Conservation (phyloP, 2,329 filamentous ascomycete species). For the Podosphaera aphanis region DNA sequence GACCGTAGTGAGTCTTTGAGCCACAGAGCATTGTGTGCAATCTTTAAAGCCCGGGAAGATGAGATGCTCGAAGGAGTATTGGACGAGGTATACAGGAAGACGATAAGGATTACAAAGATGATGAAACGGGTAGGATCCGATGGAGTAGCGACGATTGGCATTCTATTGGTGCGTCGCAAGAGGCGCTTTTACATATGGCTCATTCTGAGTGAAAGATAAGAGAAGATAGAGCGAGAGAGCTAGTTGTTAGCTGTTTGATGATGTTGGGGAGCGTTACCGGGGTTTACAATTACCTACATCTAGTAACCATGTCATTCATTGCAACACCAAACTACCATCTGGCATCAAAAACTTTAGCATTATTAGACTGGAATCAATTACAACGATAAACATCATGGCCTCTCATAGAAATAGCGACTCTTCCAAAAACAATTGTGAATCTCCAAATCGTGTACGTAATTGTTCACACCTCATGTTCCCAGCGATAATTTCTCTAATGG, state of each 20-base stretch:
- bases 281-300: no score
- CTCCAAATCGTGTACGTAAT: slow-evolving; percentile 6
- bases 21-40: background rate
- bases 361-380: no score
- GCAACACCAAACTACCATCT: no score
- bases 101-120: slow-evolving; percentile 14
- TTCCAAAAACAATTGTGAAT: slow-evolving; percentile 4
- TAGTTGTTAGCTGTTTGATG: no score
- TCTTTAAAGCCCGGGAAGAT: background rate
- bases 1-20: slow-evolving; percentile 22
- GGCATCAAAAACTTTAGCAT: no score
- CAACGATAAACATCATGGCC: background rate
- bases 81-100: slow-evolving; percentile 14
- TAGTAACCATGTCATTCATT: no score
- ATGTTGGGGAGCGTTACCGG: no score
- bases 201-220: background rate
- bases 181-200: background rate
- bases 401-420: background rate
- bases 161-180: slow-evolving; percentile 1
- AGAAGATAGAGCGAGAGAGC: no score
- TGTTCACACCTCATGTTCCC: background rate
- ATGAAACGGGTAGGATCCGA: slow-evolving; percentile 12
- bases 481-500: background rate
- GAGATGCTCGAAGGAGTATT: slow-evolving; percentile 5
- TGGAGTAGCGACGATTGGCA: slow-evolving; percentile 10